phyloP scores from a whole-genome alignment of 768 basidiomycete species.

The Pisolithus marmoratus region DNA sequence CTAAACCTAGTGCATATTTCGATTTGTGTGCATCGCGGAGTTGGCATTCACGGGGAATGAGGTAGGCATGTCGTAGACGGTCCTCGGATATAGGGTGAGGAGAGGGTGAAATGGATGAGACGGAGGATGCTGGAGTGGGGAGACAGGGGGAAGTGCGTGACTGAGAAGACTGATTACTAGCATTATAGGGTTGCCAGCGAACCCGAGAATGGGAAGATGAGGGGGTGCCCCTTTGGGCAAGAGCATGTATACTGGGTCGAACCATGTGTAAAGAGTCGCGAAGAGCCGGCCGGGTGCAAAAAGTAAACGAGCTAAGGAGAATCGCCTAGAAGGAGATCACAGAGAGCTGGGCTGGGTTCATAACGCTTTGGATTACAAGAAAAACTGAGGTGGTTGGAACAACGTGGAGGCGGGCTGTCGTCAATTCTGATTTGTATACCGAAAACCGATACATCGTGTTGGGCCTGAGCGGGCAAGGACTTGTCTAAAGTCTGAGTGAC shows the following conservation, averaged over 20 bases:
- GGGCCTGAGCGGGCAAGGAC: constrained; percentile 20
- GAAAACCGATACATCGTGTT: constrained; percentile 36
- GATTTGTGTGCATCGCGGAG: constrained; percentile 47
- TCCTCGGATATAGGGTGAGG: constrained; percentile 34
- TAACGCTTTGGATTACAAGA: constrained; percentile 13
- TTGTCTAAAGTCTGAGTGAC: constrained; percentile 33
- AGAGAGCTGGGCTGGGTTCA: constrained; percentile 29
- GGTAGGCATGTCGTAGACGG: constrained; percentile 25
- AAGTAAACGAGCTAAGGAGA: not conserved
- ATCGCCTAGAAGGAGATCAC: constrained; percentile 33
- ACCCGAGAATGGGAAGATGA: constrained; percentile 56
- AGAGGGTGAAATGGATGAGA: constrained; percentile 42
- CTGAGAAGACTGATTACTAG: constrained; percentile 37
- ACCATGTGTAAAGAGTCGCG: constrained; percentile 20
- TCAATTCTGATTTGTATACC: constrained; percentile 21
- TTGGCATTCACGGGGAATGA: constrained; percentile 29
- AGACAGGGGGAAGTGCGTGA: constrained; percentile 38
- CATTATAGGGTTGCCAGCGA: constrained; percentile 78
- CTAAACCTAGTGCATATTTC: constrained; percentile 61
- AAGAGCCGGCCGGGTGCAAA: constrained; percentile 16
- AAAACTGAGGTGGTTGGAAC: constrained; percentile 6
- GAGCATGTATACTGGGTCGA: constrained; percentile 37
- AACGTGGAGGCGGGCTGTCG: constrained; percentile 9
- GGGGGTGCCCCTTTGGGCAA: constrained; percentile 69
- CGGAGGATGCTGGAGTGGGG: constrained; percentile 54